Conservation (phyloP, 2,329 filamentous ascomycete genomes). For the Hymenoscyphus fraxineus region DNA sequence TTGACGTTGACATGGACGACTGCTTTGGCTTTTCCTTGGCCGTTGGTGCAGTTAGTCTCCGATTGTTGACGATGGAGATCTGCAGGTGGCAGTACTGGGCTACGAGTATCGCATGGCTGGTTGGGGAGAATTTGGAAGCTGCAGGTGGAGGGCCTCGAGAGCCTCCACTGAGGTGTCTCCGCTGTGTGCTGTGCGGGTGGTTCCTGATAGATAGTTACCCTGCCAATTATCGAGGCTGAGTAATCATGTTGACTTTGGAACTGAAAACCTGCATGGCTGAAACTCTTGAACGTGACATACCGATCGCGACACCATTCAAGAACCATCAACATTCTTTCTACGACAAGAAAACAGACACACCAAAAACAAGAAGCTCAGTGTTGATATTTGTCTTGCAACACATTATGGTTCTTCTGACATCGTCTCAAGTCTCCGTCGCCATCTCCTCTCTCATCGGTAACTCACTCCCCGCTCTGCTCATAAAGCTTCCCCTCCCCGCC, state of each 20-base stretch:
- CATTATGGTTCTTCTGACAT: conserved; percentile 52
- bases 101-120: no score
- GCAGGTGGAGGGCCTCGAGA: no score
- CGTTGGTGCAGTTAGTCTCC: no score
- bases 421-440: conserved; percentile 66
- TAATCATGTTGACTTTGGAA: neutral
- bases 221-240: neutral
- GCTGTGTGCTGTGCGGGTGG: neutral
- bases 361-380: no score
- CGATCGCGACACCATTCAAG: neutral
- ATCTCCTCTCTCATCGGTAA: conserved; percentile 61
- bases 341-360: neutral
- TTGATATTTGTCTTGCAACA: neutral
- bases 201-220: neutral
- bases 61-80: no score
- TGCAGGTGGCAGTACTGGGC: no score
- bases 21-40: no score
- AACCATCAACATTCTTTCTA: neutral
- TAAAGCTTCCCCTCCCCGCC: conserved; percentile 7
- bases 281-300: neutral
- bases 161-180: no score
- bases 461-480: conserved; percentile 11
- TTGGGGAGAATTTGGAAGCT: no score
- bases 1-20: neutral
- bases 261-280: neutral